Base-by-base conservation (phyloP, 768 basidiomycete species). In the Lactifluus rugatus region DNA sequence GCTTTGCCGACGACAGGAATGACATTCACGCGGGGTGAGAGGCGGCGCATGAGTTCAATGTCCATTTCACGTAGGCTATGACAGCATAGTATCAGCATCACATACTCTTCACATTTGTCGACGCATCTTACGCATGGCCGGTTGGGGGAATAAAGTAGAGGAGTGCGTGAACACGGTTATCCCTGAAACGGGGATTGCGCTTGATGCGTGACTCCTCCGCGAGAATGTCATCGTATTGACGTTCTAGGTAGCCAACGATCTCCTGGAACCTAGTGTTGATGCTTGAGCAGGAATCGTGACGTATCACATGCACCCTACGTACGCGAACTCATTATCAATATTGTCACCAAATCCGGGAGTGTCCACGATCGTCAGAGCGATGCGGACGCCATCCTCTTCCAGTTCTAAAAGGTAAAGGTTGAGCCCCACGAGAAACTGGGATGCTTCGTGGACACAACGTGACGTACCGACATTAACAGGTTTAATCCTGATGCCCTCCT, bases 201-300 rank as follows among this genome's bases (percentile, higher is more conserved):
- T 96, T 98, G 75, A 99, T 99, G 65, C 96, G 83, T 54, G 92
- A 95, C 75, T 99, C 96, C 71, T 98, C 95, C 4, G 95, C 94
- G 63, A 99, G 78, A 69, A 97, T 95, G 66, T 99, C 94, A 61
- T 99, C 96, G 74, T 98, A 98, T 83, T 98, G 94, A 54, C 95
- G 85, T 71, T 99, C 96, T 63, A 99, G 84, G 75, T 98, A 82
- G 61, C 90, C 90, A 52, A 95, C 86, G 65, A 99, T 98, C 71
- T 98, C 96, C 71, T 90, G 87, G 75, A 98, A 99, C 55, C 95
- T 97, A 64, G 23, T 54, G 28, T 52, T 32, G 17, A 52, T 32
- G 25, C 34, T 51, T 26, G 32, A 45, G 48, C 10, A 1, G 21
- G 58, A 46, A 52, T 23, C 25, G 45, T 45, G 52, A 31, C 23